Conservation (phyloP, 73 alveolate genomes). For the Breviolum minutum region DNA sequence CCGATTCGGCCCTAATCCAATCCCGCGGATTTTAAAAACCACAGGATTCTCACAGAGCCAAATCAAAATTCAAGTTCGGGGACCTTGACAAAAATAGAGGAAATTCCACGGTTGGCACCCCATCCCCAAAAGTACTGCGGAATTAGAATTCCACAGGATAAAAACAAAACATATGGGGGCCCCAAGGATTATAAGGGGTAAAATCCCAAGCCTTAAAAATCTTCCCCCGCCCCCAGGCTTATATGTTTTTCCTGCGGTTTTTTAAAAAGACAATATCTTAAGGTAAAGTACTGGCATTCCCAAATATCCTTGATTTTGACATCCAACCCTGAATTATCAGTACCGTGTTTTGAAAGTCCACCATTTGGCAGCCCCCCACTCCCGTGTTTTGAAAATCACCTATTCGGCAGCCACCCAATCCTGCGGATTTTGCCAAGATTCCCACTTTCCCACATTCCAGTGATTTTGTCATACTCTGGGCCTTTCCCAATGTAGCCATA, state of each 20-base stretch:
- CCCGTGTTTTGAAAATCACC: background rate
- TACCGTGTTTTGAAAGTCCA: background rate
- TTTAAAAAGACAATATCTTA: background rate
- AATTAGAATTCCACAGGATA: background rate
- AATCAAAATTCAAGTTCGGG: background rate
- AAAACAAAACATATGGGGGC: background rate
- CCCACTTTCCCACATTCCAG: conserved; percentile 8
- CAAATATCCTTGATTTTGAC: background rate
- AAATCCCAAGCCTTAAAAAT: background rate
- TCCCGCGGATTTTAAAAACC: conserved; percentile 35
- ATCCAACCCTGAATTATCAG: background rate
- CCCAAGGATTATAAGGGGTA: background rate
- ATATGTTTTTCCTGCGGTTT: background rate
- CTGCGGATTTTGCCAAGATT: background rate
- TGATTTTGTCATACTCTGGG: background rate
- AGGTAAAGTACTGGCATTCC: background rate
- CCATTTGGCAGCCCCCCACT: background rate
- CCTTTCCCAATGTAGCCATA: conserved; percentile 7
- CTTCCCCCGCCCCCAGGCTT: background rate
- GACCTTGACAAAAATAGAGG: background rate
- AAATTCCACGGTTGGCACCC: background rate
- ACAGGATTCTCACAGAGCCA: background rate
- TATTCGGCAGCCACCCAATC: background rate
- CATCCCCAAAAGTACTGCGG: background rate
- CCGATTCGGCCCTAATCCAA: background rate